Base-by-base conservation (phyloP, 306 rosid species). In the Cicer chorassanicum region DNA sequence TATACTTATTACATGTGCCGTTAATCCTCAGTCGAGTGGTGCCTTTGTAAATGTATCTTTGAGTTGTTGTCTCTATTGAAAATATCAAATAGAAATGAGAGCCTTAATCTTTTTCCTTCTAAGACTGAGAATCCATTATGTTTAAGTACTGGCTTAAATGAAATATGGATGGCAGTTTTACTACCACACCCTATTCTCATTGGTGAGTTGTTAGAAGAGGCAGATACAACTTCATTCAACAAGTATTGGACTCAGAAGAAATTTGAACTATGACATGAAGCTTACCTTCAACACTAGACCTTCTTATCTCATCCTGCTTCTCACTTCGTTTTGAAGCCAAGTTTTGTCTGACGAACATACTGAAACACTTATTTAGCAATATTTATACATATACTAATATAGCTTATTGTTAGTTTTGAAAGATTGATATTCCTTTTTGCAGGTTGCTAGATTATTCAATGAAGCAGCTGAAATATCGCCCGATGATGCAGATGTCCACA, bases 391-490 rank as follows among this genome's bases (percentile, higher is more conserved):
- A 9, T 49, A n/a, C 65, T 18, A n/a, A 40, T 14, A 15, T 60
- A 67, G 59, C 56, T 39, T 56, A 65, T 73, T 44, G 45, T 39
- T 61, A 44, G 54, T 46, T 68, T 68, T 36, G 36, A 44, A 60
- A 51, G 24, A 55, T 73, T 80, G 18, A 57, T 73, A 64, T 73
- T 71, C 60, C 49, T 79, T 57, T 71, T 13, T 75, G 70, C 89
- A 94, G 99, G 93, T 94, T 68, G 86, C 93, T 59, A 83, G 89
- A 63, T 74, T 90, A 84, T 94, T 88, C 86, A 87, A 87, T 57
- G 97, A 94, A 86, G 99, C 99, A 62, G 99, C 99, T 74, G 85
- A 87, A 83, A 54, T 94, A 78, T 86, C 96, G 3, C 99, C 99
- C 1, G 91, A 90, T 16, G 97, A 94, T 84, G 93, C 90, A 51